phyloP scores from a whole-genome alignment of 352 stramenopile genomes.

The Pythium insidiosum region DNA sequence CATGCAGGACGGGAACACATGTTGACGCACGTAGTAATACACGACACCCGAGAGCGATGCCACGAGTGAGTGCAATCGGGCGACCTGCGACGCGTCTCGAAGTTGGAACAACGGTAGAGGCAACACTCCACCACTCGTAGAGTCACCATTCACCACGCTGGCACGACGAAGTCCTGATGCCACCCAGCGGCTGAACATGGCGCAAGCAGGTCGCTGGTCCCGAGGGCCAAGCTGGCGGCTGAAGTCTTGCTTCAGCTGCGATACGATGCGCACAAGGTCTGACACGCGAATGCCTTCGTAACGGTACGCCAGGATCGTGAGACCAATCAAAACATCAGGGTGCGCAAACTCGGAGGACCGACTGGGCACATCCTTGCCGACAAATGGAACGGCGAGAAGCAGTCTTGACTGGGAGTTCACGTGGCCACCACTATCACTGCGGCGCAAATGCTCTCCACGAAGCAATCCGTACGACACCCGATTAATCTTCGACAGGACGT shows the following conservation, averaged over 20 bases:
- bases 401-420: constrained; percentile 95
- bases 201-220: constrained; percentile 67
- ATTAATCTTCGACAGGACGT: constrained; percentile 99
- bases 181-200: constrained; percentile 78
- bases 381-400: constrained; percentile 97
- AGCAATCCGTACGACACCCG: constrained; percentile 98
- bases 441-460: constrained; percentile 50
- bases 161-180: constrained; percentile 25
- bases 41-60: constrained; percentile 91
- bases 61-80: constrained; percentile 92
- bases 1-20: constrained; percentile 99
- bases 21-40: constrained; percentile 97
- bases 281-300: constrained; percentile 86
- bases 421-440: constrained; percentile 46
- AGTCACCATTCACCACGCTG: constrained; percentile 16
- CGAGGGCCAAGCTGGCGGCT: constrained; percentile 76
- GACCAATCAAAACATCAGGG: constrained; percentile 93
- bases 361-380: constrained; percentile 99
- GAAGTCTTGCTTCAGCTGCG: constrained; percentile 84
- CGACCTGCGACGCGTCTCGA: constrained; percentile 94
- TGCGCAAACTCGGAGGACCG: constrained; percentile 99
- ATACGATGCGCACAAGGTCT: constrained; percentile 83
- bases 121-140: constrained; percentile 34
- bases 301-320: constrained; percentile 88
- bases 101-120: constrained; percentile 97